A percentile compares a stretch with the other conserved stretches of the same genome.
Evolutionary conservation across 768 basidiomycete species (phyloP).

Genomic region (Pisolithus microcarpus): DNA sequence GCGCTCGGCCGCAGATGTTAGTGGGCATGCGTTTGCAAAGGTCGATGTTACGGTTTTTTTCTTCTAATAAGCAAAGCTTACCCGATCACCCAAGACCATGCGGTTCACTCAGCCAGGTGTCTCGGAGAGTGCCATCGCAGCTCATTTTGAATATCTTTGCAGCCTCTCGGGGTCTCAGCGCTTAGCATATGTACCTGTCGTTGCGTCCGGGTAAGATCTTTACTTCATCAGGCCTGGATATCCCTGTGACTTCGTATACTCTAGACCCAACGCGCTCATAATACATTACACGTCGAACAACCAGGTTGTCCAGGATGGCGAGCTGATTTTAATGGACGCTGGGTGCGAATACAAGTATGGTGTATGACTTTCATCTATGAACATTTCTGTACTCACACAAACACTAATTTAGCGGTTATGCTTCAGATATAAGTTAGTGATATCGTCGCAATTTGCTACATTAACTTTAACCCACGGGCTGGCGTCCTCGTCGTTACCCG

Average conservation of each 20-base stretch:
- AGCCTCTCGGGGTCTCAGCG: slow-evolving; percentile 73
- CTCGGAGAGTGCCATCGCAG: slow-evolving; percentile 56
- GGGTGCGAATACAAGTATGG: slow-evolving; percentile 86
- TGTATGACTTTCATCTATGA: neutral
- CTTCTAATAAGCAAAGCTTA: neutral
- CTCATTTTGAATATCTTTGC: slow-evolving; percentile 89
- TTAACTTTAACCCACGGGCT: slow-evolving; percentile 3
- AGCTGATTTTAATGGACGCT: slow-evolving; percentile 83
- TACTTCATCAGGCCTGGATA: neutral
- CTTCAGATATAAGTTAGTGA: slow-evolving; percentile 82
- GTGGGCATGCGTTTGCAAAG: slow-evolving; percentile 76
- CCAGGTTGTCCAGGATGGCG: slow-evolving; percentile 59
- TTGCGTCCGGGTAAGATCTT: slow-evolving; percentile 76
- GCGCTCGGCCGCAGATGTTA: slow-evolving; percentile 83
- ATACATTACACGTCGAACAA: slow-evolving; percentile 96
- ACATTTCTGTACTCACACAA: too few relatives aligned
- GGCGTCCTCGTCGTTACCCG: neutral
- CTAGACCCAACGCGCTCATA: slow-evolving; percentile 77
- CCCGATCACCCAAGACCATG: slow-evolving; percentile 61
- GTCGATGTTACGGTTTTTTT: slow-evolving; percentile 33
- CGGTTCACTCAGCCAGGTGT: slow-evolving; percentile 53
- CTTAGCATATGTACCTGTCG: slow-evolving; percentile 95
- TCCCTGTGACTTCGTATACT: neutral
- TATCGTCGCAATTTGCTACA: neutral
- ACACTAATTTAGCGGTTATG: slow-evolving; percentile 60